phyloP scores from a whole-genome alignment of 139 green algal species.

The Medakamo hakoo region DNA sequence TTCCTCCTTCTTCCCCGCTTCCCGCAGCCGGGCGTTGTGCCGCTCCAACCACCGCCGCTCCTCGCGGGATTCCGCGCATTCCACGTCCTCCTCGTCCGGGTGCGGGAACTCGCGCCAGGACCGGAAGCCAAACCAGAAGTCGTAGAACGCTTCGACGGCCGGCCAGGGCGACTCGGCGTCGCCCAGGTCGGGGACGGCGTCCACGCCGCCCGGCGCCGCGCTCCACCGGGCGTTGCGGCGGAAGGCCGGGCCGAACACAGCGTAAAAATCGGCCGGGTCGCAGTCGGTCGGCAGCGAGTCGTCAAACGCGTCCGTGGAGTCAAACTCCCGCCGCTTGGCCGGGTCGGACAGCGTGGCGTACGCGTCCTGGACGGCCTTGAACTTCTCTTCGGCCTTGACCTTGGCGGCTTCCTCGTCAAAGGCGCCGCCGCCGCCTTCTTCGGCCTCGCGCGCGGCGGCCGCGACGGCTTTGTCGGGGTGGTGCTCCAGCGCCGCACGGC shows the following conservation, averaged over 20 bases:
- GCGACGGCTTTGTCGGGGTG: slow-evolving; percentile 83
- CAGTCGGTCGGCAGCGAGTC: slow-evolving; percentile 63
- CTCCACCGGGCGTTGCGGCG: slow-evolving; percentile 75
- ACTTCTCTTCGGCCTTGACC: slow-evolving; percentile 48
- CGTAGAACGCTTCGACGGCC: slow-evolving; percentile 75
- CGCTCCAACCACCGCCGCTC: slow-evolving; percentile 83
- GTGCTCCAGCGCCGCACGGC: slow-evolving; percentile 57
- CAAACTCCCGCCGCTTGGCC: slow-evolving; percentile 57
- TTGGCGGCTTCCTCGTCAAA: too few relatives aligned
- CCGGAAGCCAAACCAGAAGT: slow-evolving; percentile 89
- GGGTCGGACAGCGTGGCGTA: slow-evolving; percentile 74
- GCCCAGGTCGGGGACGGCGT: slow-evolving; percentile 59
- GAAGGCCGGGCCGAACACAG: slow-evolving; percentile 85
- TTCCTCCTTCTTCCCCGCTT: slow-evolving; percentile 93
- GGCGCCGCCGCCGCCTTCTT: too few relatives aligned
- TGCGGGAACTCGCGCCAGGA: slow-evolving; percentile 93
- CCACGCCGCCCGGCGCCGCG: too few relatives aligned
- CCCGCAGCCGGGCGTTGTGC: slow-evolving; percentile 80
- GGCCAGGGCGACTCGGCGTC: slow-evolving; percentile 18
- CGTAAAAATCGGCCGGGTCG: slow-evolving; percentile 68
- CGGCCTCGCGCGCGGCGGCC: neutral
- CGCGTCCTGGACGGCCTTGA: slow-evolving; percentile 72
- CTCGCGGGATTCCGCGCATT: slow-evolving; percentile 37
- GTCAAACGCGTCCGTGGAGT: slow-evolving; percentile 89
- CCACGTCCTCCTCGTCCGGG: slow-evolving; percentile 84